phyloP scores from a whole-genome alignment of 495 filamentous ascomycete species.

The Lentithecium fluviatile region DNA sequence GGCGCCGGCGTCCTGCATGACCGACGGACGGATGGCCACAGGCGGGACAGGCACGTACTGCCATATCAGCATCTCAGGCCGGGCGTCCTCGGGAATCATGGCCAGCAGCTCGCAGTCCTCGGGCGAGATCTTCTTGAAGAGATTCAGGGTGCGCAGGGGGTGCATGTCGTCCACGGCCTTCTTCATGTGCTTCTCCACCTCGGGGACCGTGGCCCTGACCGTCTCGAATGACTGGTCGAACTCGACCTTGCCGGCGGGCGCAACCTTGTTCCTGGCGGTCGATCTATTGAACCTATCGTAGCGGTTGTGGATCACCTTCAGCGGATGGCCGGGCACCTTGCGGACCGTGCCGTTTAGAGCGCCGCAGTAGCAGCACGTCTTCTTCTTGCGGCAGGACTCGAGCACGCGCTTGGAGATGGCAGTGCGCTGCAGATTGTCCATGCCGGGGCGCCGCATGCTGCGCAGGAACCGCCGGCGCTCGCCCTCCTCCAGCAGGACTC shows the following conservation, averaged over 20 bases:
- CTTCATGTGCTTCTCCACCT: constrained; percentile 85
- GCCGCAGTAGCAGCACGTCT: constrained; percentile 71
- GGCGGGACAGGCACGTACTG: constrained; percentile 92
- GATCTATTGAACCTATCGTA: constrained; percentile 84
- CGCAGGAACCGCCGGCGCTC: constrained; percentile 71
- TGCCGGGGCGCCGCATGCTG: constrained; percentile 72
- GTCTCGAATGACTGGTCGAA: constrained; percentile 83
- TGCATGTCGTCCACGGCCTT: constrained; percentile 95
- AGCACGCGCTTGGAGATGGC: constrained; percentile 83
- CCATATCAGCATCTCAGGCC: constrained; percentile 98
- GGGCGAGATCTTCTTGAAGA: constrained; percentile 84
- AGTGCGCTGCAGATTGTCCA: constrained; percentile 79
- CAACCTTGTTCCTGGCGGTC: constrained; percentile 75
- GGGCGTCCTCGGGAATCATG: constrained; percentile 78
- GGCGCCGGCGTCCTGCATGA: constrained; percentile 83
- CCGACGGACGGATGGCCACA: constrained; percentile 88
- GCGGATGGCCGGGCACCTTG: constrained; percentile 69
- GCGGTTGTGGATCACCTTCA: constrained; percentile 93
- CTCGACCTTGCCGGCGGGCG: constrained; percentile 71
- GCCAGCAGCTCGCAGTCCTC: constrained; percentile 88
- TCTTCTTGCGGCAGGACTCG: constrained; percentile 81
- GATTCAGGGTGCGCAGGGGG: constrained; percentile 79
- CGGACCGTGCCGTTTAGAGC: constrained; percentile 84
- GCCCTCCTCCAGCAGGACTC: constrained; percentile 72
- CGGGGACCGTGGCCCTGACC: constrained; percentile 68